Evolutionary conservation across 176 grass and related monocot genomes (phyloP).

Genomic region (Musa itinerans): DNA sequence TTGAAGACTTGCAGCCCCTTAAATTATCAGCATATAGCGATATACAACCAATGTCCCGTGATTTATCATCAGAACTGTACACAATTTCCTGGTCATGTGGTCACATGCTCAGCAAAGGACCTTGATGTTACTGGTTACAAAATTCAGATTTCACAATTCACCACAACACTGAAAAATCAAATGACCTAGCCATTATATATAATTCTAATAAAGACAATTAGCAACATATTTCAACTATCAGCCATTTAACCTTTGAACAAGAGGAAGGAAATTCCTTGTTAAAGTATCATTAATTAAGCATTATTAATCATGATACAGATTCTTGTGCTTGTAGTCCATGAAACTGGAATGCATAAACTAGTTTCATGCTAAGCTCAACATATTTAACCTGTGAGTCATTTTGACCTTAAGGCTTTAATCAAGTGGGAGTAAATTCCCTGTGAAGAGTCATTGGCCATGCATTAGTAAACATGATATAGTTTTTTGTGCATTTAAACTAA

Average conservation of each 20-base stretch:
- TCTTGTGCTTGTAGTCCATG: neutral
- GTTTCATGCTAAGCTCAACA: neutral
- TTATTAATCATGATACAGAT: neutral
- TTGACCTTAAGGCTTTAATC: neutral
- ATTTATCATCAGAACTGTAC: too few species aligned
- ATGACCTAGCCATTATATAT: neutral
- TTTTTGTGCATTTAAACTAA: neutral
- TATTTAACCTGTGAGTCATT: neutral
- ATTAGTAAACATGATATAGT: neutral
- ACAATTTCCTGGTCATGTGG: too few species aligned
- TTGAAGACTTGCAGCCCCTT: too few species aligned
- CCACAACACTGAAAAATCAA: neutral
- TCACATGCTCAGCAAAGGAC: too few species aligned
- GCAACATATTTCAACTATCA: neutral
- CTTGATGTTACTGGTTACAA: too few species aligned
- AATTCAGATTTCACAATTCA: too few species aligned
- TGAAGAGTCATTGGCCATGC: neutral
- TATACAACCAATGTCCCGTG: too few species aligned
- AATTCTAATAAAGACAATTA: neutral
- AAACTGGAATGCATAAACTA: neutral
- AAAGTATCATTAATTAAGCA: neutral
- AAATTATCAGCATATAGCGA: too few species aligned
- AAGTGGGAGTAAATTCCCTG: neutral
- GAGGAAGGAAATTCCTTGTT: neutral
- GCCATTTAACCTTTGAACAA: neutral